Base-by-base conservation (phyloP, 2,329 filamentous ascomycete species). In the Fusarium cyanostomum region DNA sequence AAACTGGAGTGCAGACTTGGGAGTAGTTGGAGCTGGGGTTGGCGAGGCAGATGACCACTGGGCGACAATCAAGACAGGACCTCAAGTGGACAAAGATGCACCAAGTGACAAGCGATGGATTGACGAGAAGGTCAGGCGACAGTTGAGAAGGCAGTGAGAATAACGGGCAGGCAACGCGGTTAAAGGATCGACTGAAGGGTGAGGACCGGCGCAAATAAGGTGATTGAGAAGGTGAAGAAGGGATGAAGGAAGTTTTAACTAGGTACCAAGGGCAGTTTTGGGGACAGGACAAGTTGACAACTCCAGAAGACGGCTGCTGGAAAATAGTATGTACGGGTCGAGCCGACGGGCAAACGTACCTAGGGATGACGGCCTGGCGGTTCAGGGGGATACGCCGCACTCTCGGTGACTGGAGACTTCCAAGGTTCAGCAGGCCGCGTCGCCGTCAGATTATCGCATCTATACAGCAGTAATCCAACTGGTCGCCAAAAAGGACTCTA, bases 101-200 rank as follows among this genome's bases (percentile, higher is more conserved):
- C 44, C 39, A 59, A 63, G 62, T 63, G 62, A 66, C 49, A 41
- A 66, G 41, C 44, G 39, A 45, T 38, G 48, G 57, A 45, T 49
- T 31, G 50, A 50, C 45, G 51, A 58, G 41, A 18, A n/a, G 45
- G 67, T 70, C 67, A 70, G 57, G 54, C 54, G 62, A 64, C 55
- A 50, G 45, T 46, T 28, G 43, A 42, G 51, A 58, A 45, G 52
- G 50, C 58, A 64, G 52, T 35, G 39, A 50, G 52, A n/a, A 52
- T 33, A 35, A 16, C 43, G 28, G 38, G 52, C 42, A 44, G 52
- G 56, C 41, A 56, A 49, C 52, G 52, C 46, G 59, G 44, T 43
- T 59, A 39, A 45, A 41, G 38, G 68, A 71, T 62, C 58, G 69
- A 71, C 67, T 70, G 41, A 41, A 50, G 54, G 58, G 56, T 68